Conservation (phyloP, 805 yeast genomes). For the Teunomyces barrocoloradensis region DNA sequence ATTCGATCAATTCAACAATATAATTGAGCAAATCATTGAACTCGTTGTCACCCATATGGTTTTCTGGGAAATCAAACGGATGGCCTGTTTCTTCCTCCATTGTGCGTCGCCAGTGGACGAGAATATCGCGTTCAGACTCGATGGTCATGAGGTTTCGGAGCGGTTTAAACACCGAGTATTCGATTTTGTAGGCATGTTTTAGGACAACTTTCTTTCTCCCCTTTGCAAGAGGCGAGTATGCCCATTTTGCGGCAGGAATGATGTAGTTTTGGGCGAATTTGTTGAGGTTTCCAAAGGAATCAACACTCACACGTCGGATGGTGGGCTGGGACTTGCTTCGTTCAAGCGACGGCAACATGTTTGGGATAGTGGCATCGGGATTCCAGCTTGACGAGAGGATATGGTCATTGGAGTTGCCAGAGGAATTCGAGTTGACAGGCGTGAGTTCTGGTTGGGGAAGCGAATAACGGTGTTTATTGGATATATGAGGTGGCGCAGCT, state of each 20-base stretch:
- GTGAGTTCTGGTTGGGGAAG: not conserved
- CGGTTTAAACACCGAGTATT: constrained; percentile 54
- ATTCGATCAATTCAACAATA: constrained; percentile 46
- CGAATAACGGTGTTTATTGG: not conserved
- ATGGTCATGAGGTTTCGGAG: constrained; percentile 14
- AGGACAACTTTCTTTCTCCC: constrained; percentile 6
- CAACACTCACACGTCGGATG: constrained; percentile 9
- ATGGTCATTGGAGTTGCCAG: constrained; percentile 3
- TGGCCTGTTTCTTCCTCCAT: constrained; percentile 13
- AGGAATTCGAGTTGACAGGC: not conserved
- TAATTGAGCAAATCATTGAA: constrained; percentile 43
- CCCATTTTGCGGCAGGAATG: constrained; percentile 31
- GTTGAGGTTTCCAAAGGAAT: constrained; percentile 14
- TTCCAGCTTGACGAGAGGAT: constrained; percentile 11
- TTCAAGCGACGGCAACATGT: constrained; percentile 5
- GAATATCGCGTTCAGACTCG: constrained; percentile 15
- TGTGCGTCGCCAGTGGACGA: constrained; percentile 13
- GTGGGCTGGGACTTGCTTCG: constrained; percentile 13
- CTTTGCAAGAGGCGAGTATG: constrained; percentile 21
- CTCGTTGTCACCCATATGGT: constrained; percentile 17
- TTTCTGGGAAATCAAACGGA: constrained; percentile 20
- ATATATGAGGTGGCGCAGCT: not conserved
- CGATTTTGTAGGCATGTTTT: constrained; percentile 39
- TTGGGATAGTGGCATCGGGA: constrained; percentile 3
- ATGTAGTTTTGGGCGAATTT: constrained; percentile 20